These are phyloP conservation scores for Acacia melanoxylon DNA, from an alignment of 306 rosid genomes.

Conservation along the genomic window DNA sequence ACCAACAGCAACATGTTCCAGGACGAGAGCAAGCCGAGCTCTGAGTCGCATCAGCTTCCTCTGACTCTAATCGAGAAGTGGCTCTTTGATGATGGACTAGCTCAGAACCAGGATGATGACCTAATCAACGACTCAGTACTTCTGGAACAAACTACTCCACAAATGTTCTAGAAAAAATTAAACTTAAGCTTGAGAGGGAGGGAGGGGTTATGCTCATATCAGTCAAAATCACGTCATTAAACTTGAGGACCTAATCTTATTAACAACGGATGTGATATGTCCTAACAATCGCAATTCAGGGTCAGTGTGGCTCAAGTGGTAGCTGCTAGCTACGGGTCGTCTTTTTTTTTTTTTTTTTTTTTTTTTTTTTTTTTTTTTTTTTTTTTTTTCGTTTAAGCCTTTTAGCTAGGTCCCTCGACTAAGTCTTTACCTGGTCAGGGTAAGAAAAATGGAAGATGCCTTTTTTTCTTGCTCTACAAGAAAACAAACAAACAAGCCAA, in stretches of 20 bases:
- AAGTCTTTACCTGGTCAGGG: neutral
- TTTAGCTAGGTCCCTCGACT: neutral
- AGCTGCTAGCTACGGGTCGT: too few relatives aligned
- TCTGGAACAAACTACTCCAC: slow-evolving; percentile 38
- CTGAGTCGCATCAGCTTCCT: slow-evolving; percentile 45
- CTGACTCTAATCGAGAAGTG: slow-evolving; percentile 78
- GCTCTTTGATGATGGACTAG: slow-evolving; percentile 72
- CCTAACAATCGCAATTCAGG: neutral
- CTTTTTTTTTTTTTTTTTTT: neutral
- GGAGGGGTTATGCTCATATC: neutral
- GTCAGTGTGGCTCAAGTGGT: neutral
- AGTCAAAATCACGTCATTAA: neutral
- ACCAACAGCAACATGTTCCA: slow-evolving; percentile 24
- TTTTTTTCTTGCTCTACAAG: slow-evolving; percentile 16
- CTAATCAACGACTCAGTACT: slow-evolving; percentile 41
- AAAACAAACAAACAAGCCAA: neutral
- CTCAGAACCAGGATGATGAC: slow-evolving; percentile 59
- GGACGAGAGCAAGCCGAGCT: slow-evolving; percentile 42
- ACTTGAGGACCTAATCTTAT: neutral
- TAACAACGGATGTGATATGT: neutral
- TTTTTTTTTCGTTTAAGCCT: neutral
- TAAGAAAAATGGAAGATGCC: neutral
- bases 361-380: neutral
- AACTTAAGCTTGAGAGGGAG: neutral
- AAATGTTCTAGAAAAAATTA: slow-evolving; percentile 43